Evolutionary conservation across 1,284 basidiomycete species (phyloP).

Genomic region (Ustilago bromivora): DNA sequence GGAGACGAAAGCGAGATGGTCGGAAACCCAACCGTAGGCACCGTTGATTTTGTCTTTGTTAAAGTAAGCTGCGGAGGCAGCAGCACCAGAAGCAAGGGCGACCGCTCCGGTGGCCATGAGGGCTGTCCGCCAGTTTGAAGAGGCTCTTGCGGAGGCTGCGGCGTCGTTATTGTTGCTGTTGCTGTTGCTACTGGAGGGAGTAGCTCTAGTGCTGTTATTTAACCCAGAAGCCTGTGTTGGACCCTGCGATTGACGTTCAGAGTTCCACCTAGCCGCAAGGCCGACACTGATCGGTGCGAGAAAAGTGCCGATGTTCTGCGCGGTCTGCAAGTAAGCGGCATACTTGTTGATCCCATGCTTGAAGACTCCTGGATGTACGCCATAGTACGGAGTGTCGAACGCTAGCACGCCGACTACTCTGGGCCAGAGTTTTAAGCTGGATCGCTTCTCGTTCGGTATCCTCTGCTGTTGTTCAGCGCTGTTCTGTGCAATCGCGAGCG

Average conservation of each 20-base stretch:
- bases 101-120: slow-evolving; percentile 73
- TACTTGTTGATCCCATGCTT: slow-evolving; percentile 85
- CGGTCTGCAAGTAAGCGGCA: slow-evolving; percentile 78
- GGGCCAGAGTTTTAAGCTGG: slow-evolving; percentile 80
- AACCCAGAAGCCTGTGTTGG: slow-evolving; percentile 28
- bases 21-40: slow-evolving; percentile 76
- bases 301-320: slow-evolving; percentile 73
- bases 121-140: slow-evolving; percentile 34
- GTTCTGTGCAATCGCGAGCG: slow-evolving; percentile 71
- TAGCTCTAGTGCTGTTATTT: slow-evolving; percentile 40
- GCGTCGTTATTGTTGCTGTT: slow-evolving; percentile 9
- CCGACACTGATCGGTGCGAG: slow-evolving; percentile 72
- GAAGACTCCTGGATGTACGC: slow-evolving; percentile 84
- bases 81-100: slow-evolving; percentile 81
- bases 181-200: slow-evolving; percentile 22
- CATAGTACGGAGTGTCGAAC: slow-evolving; percentile 80
- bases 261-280: slow-evolving; percentile 71
- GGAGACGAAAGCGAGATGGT: slow-evolving; percentile 90
- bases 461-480: slow-evolving; percentile 22
- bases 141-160: slow-evolving; percentile 15
- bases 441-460: slow-evolving; percentile 13
- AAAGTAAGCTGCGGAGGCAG: slow-evolving; percentile 76
- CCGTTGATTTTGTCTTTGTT: slow-evolving; percentile 74
- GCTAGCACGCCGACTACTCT: slow-evolving; percentile 83
- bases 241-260: slow-evolving; percentile 51